phyloP scores from a whole-genome alignment of 139 green algal genomes.

The Picochlorum sp. region DNA sequence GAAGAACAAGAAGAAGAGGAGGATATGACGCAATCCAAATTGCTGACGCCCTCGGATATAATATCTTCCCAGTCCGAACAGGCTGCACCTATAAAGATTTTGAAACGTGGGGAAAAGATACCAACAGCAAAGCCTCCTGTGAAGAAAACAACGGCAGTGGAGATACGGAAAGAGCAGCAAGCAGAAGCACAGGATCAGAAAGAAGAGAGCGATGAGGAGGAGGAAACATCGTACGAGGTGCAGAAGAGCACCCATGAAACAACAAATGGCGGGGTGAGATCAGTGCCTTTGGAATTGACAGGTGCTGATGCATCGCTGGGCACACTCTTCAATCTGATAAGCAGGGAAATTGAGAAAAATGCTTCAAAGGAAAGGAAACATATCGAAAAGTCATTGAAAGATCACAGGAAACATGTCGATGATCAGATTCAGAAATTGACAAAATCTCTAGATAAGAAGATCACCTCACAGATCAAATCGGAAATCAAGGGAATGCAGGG shows the following conservation, averaged over 20 bases:
- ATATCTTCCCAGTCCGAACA: background rate
- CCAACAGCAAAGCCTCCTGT: no score
- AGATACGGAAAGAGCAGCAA: background rate
- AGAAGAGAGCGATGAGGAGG: background rate
- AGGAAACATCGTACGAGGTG: background rate
- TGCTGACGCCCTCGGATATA: background rate
- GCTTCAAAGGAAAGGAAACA: background rate
- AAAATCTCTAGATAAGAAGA: background rate
- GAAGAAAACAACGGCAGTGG: background rate
- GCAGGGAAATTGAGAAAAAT: background rate
- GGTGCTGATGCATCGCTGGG: background rate
- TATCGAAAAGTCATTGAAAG: background rate
- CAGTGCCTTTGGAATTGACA: background rate
- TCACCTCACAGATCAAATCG: background rate
- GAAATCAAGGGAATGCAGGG: constrained; percentile 12
- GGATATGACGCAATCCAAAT: background rate
- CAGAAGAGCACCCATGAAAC: background rate
- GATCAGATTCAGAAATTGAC: constrained; percentile 7
- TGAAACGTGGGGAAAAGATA: no score
- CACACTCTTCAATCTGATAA: background rate
- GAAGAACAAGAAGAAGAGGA: background rate
- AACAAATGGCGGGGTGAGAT: background rate
- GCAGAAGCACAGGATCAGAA: background rate
- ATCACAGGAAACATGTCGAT: constrained; percentile 13
- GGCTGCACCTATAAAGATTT: no score